Conservation (phyloP, 1,139 yeast genomes). For the Diutina mesorugosa region DNA sequence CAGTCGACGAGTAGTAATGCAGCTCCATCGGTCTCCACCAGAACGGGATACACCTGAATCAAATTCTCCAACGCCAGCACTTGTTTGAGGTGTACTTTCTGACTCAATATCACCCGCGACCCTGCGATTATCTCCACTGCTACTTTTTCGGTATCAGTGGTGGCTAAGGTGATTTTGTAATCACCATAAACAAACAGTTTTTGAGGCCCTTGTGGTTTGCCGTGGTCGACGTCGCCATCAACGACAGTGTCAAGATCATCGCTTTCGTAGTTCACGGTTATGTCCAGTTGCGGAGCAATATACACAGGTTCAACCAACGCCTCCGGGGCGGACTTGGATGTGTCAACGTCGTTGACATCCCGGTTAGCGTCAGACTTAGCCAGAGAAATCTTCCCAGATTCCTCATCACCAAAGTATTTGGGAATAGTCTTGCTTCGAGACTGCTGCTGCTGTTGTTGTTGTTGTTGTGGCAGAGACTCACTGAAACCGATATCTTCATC, state of each 20-base stretch:
- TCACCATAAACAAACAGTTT: neutral
- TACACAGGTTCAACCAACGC: constrained; percentile 1
- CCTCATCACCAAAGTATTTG: neutral
- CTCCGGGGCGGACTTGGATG: neutral
- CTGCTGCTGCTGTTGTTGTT: neutral
- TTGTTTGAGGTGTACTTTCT: neutral
- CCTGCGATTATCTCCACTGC: neutral
- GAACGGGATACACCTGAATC: neutral
- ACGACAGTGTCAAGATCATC: neutral
- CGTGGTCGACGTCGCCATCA: neutral
- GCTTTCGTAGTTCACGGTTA: neutral
- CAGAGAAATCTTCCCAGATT: neutral
- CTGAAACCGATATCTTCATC: neutral
- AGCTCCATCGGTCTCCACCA: neutral
- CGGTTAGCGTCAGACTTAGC: neutral
- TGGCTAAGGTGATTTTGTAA: neutral
- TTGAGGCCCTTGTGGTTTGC: neutral
- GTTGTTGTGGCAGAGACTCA: neutral
- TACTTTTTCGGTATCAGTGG: neutral
- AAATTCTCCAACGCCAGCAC: neutral
- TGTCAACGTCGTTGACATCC: neutral
- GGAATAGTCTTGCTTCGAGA: neutral
- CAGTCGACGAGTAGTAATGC: neutral
- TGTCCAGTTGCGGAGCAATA: neutral
- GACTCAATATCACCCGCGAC: neutral